Percentiles rank a stretch among this genome's conserved stretches.
Evolutionary conservation across 495 filamentous ascomycete genomes (phyloP).

Genomic region (Mycothermus thermophilus): DNA sequence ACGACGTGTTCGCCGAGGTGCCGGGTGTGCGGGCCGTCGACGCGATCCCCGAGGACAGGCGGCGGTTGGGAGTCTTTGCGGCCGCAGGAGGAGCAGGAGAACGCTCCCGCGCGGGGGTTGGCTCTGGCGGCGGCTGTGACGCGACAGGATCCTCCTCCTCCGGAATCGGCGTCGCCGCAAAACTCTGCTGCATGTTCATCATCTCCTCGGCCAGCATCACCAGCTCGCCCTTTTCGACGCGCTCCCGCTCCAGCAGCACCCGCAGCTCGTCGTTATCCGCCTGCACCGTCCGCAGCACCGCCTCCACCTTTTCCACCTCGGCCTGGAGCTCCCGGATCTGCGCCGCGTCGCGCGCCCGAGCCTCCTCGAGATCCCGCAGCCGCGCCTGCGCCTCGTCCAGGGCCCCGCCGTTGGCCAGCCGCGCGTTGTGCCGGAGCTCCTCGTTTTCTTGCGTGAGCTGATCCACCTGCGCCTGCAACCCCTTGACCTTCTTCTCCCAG

Average conservation of each 20-base stretch:
- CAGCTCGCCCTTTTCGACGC: conserved; percentile 84
- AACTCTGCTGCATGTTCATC: conserved; percentile 41
- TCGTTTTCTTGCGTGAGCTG: conserved; percentile 58
- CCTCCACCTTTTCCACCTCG: conserved; percentile 54
- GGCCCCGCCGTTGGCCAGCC: conserved; percentile 43
- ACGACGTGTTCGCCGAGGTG: not conserved
- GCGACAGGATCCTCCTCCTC: conserved; percentile 5
- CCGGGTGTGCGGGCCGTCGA: not conserved
- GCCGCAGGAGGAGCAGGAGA: not conserved
- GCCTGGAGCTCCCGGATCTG: conserved; percentile 47
- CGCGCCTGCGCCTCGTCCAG: conserved; percentile 39
- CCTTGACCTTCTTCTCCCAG: conserved; percentile 71
- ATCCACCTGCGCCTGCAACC: conserved; percentile 57
- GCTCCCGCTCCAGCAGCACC: conserved; percentile 55
- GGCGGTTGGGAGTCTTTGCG: conserved; percentile 5
- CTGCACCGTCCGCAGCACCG: conserved; percentile 51
- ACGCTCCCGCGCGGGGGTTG: not conserved
- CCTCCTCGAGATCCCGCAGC: conserved; percentile 30
- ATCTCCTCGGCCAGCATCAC: conserved; percentile 89
- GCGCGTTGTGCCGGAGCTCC: conserved; percentile 30
- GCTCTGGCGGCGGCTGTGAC: conserved; percentile 1
- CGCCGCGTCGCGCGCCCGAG: conserved; percentile 34
- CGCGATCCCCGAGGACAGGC: conserved; percentile 1
- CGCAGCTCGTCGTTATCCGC: conserved; percentile 51
- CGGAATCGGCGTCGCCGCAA: conserved; percentile 7